phyloP scores from a whole-genome alignment of 495 filamentous ascomycete species.

The Xylaria flabelliformis region DNA sequence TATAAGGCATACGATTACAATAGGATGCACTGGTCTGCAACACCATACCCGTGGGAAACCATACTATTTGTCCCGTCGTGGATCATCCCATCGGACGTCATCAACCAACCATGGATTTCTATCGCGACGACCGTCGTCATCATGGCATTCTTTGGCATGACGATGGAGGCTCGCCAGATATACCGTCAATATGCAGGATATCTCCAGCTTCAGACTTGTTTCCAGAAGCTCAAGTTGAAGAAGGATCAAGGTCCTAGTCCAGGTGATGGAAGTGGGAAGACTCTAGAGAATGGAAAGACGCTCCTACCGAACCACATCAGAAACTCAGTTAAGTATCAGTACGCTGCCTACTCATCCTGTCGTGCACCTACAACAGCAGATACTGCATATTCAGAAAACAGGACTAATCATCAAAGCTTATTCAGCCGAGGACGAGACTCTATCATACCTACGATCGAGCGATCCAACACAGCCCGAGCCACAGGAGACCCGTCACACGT shows the following conservation, averaged over 20 bases:
- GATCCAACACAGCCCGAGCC: background rate
- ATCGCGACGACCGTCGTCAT: slow-evolving; percentile 65
- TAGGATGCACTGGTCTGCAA: slow-evolving; percentile 41
- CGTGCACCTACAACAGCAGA: background rate
- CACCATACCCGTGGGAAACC: slow-evolving; percentile 57
- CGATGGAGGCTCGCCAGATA: slow-evolving; percentile 73
- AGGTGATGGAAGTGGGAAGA: slow-evolving; percentile 1
- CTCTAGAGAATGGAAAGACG: background rate
- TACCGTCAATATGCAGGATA: slow-evolving; percentile 65
- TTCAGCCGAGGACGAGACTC: background rate
- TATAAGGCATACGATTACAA: slow-evolving; percentile 55
- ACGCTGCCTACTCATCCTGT: background rate
- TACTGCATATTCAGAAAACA: background rate
- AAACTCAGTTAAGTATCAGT: slow-evolving; percentile 2
- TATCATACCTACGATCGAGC: slow-evolving; percentile 1
- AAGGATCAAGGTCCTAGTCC: slow-evolving; percentile 21
- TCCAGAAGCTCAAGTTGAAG: slow-evolving; percentile 48
- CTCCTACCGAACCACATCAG: background rate
- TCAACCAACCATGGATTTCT: slow-evolving; percentile 72
- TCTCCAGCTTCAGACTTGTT: slow-evolving; percentile 57
- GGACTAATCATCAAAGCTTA: background rate
- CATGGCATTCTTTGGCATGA: slow-evolving; percentile 83
- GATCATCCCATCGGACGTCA: slow-evolving; percentile 48
- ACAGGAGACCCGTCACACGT: background rate
- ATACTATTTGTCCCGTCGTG: slow-evolving; percentile 68